Conservation (phyloP, 2,329 filamentous ascomycete species). For the Talaromyces amestolkiae region DNA sequence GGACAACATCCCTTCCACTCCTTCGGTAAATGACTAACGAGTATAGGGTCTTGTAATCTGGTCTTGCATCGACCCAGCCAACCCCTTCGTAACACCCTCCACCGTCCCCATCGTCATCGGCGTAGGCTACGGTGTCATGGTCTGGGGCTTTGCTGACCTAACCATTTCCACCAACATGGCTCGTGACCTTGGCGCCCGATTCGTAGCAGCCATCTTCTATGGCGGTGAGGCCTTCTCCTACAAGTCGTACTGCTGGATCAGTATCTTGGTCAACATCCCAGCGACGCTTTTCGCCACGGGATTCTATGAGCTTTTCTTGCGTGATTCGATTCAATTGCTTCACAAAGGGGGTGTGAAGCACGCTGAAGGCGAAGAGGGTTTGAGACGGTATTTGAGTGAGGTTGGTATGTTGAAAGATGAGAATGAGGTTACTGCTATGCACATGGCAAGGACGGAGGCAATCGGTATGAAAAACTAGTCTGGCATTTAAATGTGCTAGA, state of each 20-base stretch:
- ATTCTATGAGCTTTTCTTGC: slow-evolving; percentile 56
- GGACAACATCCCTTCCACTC: not conserved
- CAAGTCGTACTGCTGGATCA: slow-evolving; percentile 51
- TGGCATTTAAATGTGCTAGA: not conserved
- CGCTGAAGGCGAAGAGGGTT: slow-evolving; percentile 52
- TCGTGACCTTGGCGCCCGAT: slow-evolving; percentile 58
- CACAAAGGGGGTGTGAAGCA: slow-evolving; percentile 51
- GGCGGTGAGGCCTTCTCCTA: slow-evolving; percentile 51
- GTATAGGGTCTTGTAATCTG: slow-evolving; percentile 54
- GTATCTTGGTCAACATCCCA: slow-evolving; percentile 56
- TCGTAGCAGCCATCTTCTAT: slow-evolving; percentile 59
- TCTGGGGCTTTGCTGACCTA: slow-evolving; percentile 58
- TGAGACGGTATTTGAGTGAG: slow-evolving; percentile 45
- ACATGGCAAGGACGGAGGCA: not conserved
- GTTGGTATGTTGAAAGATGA: slow-evolving; percentile 26
- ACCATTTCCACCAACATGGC: slow-evolving; percentile 59
- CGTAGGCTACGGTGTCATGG: slow-evolving; percentile 53
- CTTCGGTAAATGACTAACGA: slow-evolving; percentile 2
- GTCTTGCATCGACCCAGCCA: slow-evolving; percentile 57
- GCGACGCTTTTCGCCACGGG: slow-evolving; percentile 56
- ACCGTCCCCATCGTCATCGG: slow-evolving; percentile 56
- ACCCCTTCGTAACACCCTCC: slow-evolving; percentile 54
- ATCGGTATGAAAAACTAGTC: not conserved
- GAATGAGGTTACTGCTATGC: not conserved
- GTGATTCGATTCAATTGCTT: slow-evolving; percentile 54